These are phyloP conservation scores for Gypsophila paniculata DNA, from an alignment of 179 eudicot species.

Conservation along the genomic window DNA sequence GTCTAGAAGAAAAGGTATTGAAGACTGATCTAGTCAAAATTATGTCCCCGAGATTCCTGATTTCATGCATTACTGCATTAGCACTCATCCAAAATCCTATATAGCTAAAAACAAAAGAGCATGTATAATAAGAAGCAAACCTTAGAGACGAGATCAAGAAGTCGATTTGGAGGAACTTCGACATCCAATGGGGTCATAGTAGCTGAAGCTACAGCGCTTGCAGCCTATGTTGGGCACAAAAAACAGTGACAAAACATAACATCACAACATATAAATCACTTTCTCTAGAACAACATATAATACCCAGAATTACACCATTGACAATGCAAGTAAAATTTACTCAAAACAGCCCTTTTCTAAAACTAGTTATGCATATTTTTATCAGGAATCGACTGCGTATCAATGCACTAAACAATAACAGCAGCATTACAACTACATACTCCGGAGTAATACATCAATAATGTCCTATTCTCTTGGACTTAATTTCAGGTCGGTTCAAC, in stretches of 20 bases:
- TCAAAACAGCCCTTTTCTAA: slow-evolving; percentile 1
- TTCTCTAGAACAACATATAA: neutral
- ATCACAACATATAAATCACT: neutral
- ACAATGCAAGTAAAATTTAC: neutral
- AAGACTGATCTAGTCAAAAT: neutral
- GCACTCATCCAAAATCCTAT: neutral
- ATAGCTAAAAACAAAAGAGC: neutral
- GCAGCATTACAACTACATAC: slow-evolving; percentile 1
- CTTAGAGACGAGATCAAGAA: slow-evolving; percentile 74
- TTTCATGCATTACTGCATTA: neutral
- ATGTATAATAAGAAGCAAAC: slow-evolving; percentile 34
- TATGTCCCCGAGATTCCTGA: neutral
- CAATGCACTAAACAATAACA: neutral
- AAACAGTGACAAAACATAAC: neutral
- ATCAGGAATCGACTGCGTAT: too few species aligned
- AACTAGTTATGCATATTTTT: too few species aligned
- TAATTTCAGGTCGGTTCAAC: too few species aligned
- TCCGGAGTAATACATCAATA: neutral
- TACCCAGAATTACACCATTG: neutral
- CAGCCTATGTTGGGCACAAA: slow-evolving; percentile 41
- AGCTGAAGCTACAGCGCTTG: slow-evolving; percentile 78
- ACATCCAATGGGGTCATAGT: slow-evolving; percentile 78
- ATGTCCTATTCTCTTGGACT: too few species aligned
- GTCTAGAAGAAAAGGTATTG: neutral
- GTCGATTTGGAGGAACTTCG: slow-evolving; percentile 65